Evolutionary conservation across 768 basidiomycete species (phyloP).

Genomic region (Naganishia onofrii): DNA sequence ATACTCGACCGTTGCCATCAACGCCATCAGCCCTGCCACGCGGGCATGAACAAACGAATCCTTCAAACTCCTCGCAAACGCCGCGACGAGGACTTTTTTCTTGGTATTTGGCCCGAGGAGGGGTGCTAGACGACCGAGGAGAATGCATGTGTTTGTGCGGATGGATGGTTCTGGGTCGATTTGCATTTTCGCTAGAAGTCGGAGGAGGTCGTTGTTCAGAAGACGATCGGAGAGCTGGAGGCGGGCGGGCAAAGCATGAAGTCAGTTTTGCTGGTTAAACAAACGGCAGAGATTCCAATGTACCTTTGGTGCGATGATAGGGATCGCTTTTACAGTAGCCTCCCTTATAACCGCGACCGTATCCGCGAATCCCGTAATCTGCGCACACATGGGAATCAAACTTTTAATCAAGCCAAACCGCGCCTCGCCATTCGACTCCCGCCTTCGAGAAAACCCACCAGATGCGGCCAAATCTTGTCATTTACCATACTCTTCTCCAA

Average conservation of each 20-base stretch:
- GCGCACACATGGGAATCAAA: too few species aligned
- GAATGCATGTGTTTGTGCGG: constrained; percentile 93
- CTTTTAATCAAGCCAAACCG: constrained; percentile 51
- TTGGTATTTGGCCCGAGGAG: constrained; percentile 82
- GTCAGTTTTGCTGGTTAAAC: too few species aligned
- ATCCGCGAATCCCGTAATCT: constrained; percentile 93
- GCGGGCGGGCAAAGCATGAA: too few species aligned
- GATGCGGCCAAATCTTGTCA: constrained; percentile 87
- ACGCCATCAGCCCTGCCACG: constrained; percentile 89
- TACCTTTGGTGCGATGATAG: constrained; percentile 79
- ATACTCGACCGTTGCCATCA: constrained; percentile 89
- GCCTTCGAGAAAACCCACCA: constrained; percentile 47
- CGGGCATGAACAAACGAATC: constrained; percentile 89
- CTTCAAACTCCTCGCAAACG: constrained; percentile 82
- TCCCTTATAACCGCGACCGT: constrained; percentile 92
- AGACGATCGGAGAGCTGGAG: constrained; percentile 79
- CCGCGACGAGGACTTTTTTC: constrained; percentile 93
- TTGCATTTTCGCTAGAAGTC: constrained; percentile 88
- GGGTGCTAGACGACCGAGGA: constrained; percentile 85
- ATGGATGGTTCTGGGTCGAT: constrained; percentile 89
- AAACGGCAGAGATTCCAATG: background rate
- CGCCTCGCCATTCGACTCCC: background rate
- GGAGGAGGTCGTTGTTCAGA: constrained; percentile 92
- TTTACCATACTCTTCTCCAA: constrained; percentile 78
- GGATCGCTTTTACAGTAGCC: constrained; percentile 85